Percentiles rank a stretch among this genome's conserved stretches.
These are phyloP conservation scores for Monosporozyma aquatica DNA, from an alignment of 805 yeast genomes.

Conservation along the genomic window DNA sequence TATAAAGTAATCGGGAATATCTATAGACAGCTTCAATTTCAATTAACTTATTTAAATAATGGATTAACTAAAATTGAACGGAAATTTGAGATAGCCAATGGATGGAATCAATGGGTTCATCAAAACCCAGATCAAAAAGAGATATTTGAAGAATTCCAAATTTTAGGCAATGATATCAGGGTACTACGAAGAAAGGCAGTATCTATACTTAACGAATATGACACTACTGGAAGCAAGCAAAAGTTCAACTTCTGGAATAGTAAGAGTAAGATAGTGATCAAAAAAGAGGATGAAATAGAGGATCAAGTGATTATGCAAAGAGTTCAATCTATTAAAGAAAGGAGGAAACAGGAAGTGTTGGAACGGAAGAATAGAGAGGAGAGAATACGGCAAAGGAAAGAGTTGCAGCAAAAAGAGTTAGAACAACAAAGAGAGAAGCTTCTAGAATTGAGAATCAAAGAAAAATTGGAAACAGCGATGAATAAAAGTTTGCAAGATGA, in stretches of 20 bases:
- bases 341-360: slow-evolving; percentile 10
- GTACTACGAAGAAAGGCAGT: slow-evolving; percentile 11
- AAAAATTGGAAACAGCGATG: slow-evolving; percentile 21
- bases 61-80: slow-evolving; percentile 20
- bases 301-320: slow-evolving; percentile 17
- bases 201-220: not conserved
- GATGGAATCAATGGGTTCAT: slow-evolving; percentile 9
- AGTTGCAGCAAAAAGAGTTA: slow-evolving; percentile 11
- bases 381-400: slow-evolving; percentile 6
- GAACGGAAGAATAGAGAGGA: not conserved
- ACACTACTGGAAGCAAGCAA: not conserved
- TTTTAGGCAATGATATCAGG: slow-evolving; percentile 26
- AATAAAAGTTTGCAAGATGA: slow-evolving; percentile 14
- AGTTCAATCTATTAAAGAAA: slow-evolving; percentile 17
- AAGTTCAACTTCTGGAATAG: slow-evolving; percentile 5
- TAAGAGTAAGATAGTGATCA: slow-evolving; percentile 1
- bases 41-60: slow-evolving; percentile 20
- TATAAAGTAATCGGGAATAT: slow-evolving; percentile 9
- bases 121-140: slow-evolving; percentile 11
- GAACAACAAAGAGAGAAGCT: slow-evolving; percentile 16
- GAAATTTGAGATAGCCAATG: slow-evolving; percentile 12
- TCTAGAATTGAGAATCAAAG: slow-evolving; percentile 19
- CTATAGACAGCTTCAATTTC: slow-evolving; percentile 12
- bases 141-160: slow-evolving; percentile 20
- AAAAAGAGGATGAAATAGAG: slow-evolving; percentile 15